Percentiles rank a stretch among this genome's conserved stretches.
Evolutionary conservation across 2,329 filamentous ascomycete species (phyloP).

Genomic region (Penicillium sp.): DNA sequence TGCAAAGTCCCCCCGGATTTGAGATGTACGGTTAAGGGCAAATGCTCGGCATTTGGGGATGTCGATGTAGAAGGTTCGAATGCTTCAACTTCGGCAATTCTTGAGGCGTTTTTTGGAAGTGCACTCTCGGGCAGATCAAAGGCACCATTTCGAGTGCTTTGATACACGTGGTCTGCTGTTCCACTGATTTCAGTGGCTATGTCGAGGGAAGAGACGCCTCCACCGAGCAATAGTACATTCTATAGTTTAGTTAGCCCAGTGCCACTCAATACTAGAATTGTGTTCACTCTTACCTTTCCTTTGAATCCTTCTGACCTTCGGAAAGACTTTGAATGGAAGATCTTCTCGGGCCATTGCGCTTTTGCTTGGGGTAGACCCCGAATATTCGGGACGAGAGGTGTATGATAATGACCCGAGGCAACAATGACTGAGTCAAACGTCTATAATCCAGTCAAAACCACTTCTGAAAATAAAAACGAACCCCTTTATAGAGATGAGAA

Average conservation of each 20-base stretch:
- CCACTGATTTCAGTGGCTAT: slow-evolving; percentile 55
- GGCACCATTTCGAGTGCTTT: slow-evolving; percentile 59
- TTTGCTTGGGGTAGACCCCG: slow-evolving; percentile 51
- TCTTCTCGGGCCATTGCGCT: slow-evolving; percentile 43
- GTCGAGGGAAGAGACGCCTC: slow-evolving; percentile 56
- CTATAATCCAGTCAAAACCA: slow-evolving; percentile 14
- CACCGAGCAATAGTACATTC: slow-evolving; percentile 58
- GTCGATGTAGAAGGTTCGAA: slow-evolving; percentile 40
- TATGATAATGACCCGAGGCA: slow-evolving; percentile 58
- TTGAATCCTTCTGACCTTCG: slow-evolving; percentile 49
- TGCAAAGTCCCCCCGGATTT: slow-evolving; percentile 54
- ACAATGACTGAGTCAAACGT: slow-evolving; percentile 54
- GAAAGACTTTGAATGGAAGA: slow-evolving; percentile 56
- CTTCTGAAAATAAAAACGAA: not conserved
- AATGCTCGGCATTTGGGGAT: slow-evolving; percentile 28
- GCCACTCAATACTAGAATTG: not conserved
- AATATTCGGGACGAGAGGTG: slow-evolving; percentile 51
- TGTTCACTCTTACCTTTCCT: slow-evolving; percentile 49
- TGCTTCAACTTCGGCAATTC: slow-evolving; percentile 53
- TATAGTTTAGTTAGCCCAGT: slow-evolving; percentile 24
- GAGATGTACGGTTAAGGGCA: slow-evolving; percentile 55
- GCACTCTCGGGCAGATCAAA: slow-evolving; percentile 59
- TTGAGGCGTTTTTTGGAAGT: slow-evolving; percentile 54
- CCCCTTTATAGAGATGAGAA: no score
- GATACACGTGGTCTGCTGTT: slow-evolving; percentile 49